A percentile compares a stretch with the other conserved stretches of the same genome.
Conservation (phyloP, 345 rosid species). For the Sonneratia caseolaris region DNA sequence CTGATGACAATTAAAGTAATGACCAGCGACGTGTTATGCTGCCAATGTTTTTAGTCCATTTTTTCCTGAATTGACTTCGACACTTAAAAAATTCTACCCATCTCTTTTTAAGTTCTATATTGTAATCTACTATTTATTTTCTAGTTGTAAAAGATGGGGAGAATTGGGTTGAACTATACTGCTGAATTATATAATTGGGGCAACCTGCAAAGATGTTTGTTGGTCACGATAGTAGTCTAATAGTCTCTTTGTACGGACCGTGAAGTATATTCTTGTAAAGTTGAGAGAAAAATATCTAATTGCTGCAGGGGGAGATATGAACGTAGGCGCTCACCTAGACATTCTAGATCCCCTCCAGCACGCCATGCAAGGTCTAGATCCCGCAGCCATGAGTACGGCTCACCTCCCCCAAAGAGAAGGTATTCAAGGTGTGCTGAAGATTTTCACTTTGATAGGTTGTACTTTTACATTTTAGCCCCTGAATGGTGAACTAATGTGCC, state of each 20-base stretch:
- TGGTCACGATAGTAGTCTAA: too few relatives aligned
- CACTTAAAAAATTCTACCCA: background rate
- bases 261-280: background rate
- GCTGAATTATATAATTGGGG: too few relatives aligned
- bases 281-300: background rate
- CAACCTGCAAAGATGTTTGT: too few relatives aligned
- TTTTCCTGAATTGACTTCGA: too few relatives aligned
- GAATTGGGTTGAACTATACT: too few relatives aligned
- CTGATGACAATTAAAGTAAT: background rate
- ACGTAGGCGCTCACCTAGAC: constrained; percentile 56
- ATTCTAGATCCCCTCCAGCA: constrained; percentile 73
- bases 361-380: constrained; percentile 62
- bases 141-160: too few relatives aligned
- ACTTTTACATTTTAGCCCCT: background rate
- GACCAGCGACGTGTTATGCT: background rate
- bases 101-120: background rate
- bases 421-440: constrained; percentile 41
- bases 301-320: constrained; percentile 33
- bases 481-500: background rate
- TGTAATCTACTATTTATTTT: background rate
- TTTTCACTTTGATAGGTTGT: background rate
- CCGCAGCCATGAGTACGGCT: constrained; percentile 45
- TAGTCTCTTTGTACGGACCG: background rate
- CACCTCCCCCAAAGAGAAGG: constrained; percentile 52
- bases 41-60: background rate